A percentile compares a stretch with the other conserved stretches of the same genome.
Evolutionary conservation across 2,329 filamentous ascomycete species (phyloP).

Genomic region (Madurella mycetomatis): DNA sequence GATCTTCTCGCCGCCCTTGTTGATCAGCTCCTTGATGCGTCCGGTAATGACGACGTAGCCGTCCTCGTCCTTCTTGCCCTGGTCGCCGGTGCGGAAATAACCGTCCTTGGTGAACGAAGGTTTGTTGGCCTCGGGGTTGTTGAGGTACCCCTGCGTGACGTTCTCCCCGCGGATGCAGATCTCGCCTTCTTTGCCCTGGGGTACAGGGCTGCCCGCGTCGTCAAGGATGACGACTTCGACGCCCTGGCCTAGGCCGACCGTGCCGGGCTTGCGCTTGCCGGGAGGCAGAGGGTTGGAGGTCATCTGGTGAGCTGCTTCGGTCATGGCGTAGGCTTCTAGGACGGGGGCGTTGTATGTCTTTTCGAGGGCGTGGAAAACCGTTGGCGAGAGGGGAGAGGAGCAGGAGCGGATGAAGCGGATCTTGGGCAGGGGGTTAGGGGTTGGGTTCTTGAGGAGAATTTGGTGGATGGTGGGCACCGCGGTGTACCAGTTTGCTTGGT

Average conservation of each 20-base stretch:
- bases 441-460: slow-evolving; percentile 71
- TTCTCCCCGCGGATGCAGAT: slow-evolving; percentile 81
- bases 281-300: slow-evolving; percentile 70
- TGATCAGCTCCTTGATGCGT: slow-evolving; percentile 91
- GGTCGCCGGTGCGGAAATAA: slow-evolving; percentile 85
- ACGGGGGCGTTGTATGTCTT: slow-evolving; percentile 72
- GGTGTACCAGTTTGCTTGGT: slow-evolving; percentile 86
- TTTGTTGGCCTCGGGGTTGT: slow-evolving; percentile 73
- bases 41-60: slow-evolving; percentile 84
- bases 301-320: slow-evolving; percentile 83
- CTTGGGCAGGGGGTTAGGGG: slow-evolving; percentile 61
- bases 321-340: slow-evolving; percentile 89
- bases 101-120: slow-evolving; percentile 68
- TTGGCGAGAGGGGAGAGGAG: slow-evolving; percentile 77
- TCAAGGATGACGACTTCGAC: slow-evolving; percentile 78
- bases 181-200: slow-evolving; percentile 69
- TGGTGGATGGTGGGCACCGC: slow-evolving; percentile 92
- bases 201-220: slow-evolving; percentile 60
- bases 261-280: slow-evolving; percentile 71
- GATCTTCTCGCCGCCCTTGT: slow-evolving; percentile 87
- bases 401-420: slow-evolving; percentile 88
- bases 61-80: slow-evolving; percentile 74
- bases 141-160: slow-evolving; percentile 79
- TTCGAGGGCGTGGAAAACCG: slow-evolving; percentile 75
- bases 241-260: slow-evolving; percentile 77